Base-by-base conservation (phyloP, 1,284 basidiomycete species). In the Xerocomus amazonicus region DNA sequence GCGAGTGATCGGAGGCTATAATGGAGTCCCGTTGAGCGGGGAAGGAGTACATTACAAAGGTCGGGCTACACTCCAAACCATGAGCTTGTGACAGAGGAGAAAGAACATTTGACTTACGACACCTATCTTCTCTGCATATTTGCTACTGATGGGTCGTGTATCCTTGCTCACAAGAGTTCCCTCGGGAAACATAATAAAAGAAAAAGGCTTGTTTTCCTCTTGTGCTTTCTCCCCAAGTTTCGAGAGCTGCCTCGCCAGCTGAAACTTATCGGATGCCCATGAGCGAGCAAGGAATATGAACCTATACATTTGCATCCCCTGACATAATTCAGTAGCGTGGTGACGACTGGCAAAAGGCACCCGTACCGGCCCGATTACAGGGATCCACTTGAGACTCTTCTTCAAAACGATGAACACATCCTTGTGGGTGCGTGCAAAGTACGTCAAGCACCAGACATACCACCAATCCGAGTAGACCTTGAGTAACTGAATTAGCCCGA, bases 401-500 rank as follows among this genome's bases (percentile, higher is more conserved):
- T 97, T 97, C 53, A 97, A 75, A 14, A 95, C 85, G 59, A 97
- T 97, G 61, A 84, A 87, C 27, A 97, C 77, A 50, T 91, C 81
- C 51, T 75, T 74, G 65, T 89, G 83, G 9, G 81, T 78, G 31
- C 81, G 79, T 56, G 84, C 78, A 62, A 89, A 90, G 62, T 92
- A 92, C 2, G 83, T 79, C 42, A 95, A 69, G 59, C 84, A 86
- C 94, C 94, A 97, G 32, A 89, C 79, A 61, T 94, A 96, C 82
- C 89, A 91, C 89, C 89, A 91, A 71, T 97, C 94, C 5, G 84
- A 80, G 65, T 97, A 95, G 23, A 90, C 78, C 88, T 96, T 59
- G 37, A 13, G 31, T 7, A 47, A 37, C 40, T 36, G 39, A 52
- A 42, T 57, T 10, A 52, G 34, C 19, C 28, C 4, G 14, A 42